Evolutionary conservation across 2,329 filamentous ascomycete species (phyloP).

Genomic region (Podosphaera aphanis): DNA sequence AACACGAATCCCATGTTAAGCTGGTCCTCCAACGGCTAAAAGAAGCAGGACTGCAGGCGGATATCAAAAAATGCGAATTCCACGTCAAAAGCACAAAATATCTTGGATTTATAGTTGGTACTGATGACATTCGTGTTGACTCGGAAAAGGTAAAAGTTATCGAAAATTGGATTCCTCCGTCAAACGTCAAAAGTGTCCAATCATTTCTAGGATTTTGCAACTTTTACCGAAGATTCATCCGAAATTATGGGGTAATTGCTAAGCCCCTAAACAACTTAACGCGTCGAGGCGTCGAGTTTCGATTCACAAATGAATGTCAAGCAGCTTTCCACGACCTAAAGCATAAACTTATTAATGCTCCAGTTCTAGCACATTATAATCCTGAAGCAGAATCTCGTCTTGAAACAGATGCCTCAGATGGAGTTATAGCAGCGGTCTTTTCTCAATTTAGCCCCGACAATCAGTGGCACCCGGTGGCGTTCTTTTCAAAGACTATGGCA

Average conservation of each 20-base stretch:
- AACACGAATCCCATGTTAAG: conserved; percentile 1
- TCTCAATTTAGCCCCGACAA: neutral
- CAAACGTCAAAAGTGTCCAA: neutral
- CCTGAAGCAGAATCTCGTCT: neutral
- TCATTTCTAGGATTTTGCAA: conserved; percentile 1
- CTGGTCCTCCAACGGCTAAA: conserved; percentile 1
- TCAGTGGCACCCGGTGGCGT: neutral
- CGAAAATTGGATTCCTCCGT: neutral
- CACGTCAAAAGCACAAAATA: neutral
- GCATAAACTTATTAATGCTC: neutral
- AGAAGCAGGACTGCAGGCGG: neutral
- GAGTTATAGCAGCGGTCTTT: neutral
- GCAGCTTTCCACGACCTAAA: neutral
- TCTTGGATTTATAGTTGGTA: conserved; percentile 2
- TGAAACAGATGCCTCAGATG: neutral
- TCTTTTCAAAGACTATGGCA: neutral
- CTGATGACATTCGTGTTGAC: neutral
- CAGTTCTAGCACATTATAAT: neutral
- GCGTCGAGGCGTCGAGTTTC: neutral
- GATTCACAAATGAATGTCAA: neutral
- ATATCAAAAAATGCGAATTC: neutral
- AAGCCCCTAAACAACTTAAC: neutral
- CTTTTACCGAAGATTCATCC: neutral
- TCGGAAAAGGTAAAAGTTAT: neutral
- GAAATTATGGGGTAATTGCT: neutral